Conservation (phyloP, 2,329 filamentous ascomycete genomes). For the Hymenoscyphus occultus region DNA sequence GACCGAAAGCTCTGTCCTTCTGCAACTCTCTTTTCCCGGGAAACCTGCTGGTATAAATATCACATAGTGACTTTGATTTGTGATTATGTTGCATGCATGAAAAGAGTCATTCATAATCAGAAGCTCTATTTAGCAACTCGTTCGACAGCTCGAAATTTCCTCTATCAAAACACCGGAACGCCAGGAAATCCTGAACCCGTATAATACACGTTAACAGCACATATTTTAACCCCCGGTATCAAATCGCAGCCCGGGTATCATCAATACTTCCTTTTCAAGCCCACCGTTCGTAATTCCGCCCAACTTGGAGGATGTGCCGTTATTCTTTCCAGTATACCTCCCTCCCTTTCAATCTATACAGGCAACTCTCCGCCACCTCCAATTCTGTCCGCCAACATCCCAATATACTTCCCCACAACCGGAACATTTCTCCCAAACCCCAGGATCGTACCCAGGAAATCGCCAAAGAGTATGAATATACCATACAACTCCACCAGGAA, state of each 20-base stretch:
- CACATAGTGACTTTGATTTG: background rate
- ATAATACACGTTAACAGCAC: slow-evolving; percentile 13
- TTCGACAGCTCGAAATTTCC: background rate
- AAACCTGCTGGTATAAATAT: background rate
- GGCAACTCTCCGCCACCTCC: slow-evolving; percentile 75
- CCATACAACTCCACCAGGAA: slow-evolving; percentile 92
- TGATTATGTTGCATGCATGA: background rate
- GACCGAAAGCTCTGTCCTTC: background rate
- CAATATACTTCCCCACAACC: slow-evolving; percentile 82
- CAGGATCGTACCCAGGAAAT: slow-evolving; percentile 91
- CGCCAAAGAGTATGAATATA: slow-evolving; percentile 89
- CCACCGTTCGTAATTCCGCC: background rate
- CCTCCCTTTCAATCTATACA: slow-evolving; percentile 50
- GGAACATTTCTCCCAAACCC: slow-evolving; percentile 83
- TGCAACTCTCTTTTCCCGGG: background rate
- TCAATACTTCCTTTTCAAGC: background rate
- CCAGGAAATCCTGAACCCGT: slow-evolving; percentile 16
- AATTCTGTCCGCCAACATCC: slow-evolving; percentile 66
- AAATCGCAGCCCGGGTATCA: background rate
- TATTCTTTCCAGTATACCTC: background rate
- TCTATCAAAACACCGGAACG: slow-evolving; percentile 19
- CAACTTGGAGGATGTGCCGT: background rate
- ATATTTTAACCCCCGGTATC: slow-evolving; percentile 1
- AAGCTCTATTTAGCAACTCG: background rate
- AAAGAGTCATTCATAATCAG: background rate